Percentiles rank a stretch among this genome's conserved stretches.
Conservation (phyloP, 441 rosid species). For the Pelargonium cotyledonis region DNA sequence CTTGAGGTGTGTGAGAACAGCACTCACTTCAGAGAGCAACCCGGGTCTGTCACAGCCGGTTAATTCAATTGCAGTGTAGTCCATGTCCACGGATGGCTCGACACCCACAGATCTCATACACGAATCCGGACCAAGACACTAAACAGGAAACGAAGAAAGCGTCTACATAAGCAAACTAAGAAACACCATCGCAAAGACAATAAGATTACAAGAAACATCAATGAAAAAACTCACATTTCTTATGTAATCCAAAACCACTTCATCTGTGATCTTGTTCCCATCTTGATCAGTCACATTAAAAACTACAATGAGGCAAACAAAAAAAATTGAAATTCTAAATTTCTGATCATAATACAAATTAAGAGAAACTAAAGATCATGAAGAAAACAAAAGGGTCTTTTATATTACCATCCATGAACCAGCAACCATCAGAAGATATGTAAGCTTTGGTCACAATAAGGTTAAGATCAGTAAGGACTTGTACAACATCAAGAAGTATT, state of each 20-base stretch:
- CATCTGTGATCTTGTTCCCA: conserved; percentile 72
- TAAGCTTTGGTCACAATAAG: conserved; percentile 74
- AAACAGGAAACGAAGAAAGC: too few relatives aligned
- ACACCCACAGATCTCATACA: conserved; percentile 66
- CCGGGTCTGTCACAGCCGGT: conserved; percentile 90
- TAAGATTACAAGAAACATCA: neutral
- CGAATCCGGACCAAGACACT: conserved; percentile 33
- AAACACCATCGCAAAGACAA: neutral
- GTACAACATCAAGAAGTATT: conserved; percentile 89
- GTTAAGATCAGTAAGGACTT: conserved; percentile 83
- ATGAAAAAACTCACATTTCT: conserved; percentile 44
- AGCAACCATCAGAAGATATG: conserved; percentile 87
- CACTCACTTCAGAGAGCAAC: conserved; percentile 74
- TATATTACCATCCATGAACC: conserved; percentile 93
- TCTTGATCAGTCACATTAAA: conserved; percentile 78
- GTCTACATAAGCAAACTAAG: too few relatives aligned
- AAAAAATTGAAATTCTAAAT: conserved; percentile 1
- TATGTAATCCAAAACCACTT: conserved; percentile 63
- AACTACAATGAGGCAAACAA: conserved; percentile 30
- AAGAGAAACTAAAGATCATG: neutral
- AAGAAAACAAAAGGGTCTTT: neutral
- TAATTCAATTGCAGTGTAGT: conserved; percentile 64
- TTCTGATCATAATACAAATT: neutral
- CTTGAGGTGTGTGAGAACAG: conserved; percentile 69
- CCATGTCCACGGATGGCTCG: conserved; percentile 47